phyloP scores from a whole-genome alignment of 495 filamentous ascomycete genomes.

The Penicillium chermesinum region DNA sequence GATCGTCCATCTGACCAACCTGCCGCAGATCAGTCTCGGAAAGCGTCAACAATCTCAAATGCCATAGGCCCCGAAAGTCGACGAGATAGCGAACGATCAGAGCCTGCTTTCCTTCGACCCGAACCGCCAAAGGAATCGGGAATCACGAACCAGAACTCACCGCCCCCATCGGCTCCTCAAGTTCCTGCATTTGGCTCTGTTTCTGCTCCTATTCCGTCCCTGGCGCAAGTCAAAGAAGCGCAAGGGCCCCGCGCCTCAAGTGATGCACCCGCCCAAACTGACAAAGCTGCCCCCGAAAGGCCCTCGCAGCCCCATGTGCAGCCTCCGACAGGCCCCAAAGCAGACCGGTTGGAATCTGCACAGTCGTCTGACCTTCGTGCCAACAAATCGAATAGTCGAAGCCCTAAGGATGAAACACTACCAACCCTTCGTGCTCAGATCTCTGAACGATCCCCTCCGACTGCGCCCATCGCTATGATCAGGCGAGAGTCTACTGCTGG shows the following conservation, averaged over 20 bases:
- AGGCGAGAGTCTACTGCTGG: slow-evolving; percentile 21
- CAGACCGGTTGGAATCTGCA: slow-evolving; percentile 25
- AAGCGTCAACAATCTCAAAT: slow-evolving; percentile 33
- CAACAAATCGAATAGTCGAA: slow-evolving; percentile 13
- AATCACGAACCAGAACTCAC: slow-evolving; percentile 42
- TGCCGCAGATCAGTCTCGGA: slow-evolving; percentile 27
- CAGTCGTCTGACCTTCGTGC: slow-evolving; percentile 17
- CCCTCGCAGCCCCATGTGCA: slow-evolving; percentile 19
- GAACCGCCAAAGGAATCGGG: slow-evolving; percentile 39
- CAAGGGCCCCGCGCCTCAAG: slow-evolving; percentile 40
- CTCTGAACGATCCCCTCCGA: slow-evolving; percentile 36
- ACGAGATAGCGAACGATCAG: slow-evolving; percentile 40
- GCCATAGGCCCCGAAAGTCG: slow-evolving; percentile 26
- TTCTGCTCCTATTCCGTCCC: slow-evolving; percentile 26
- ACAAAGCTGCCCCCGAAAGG: slow-evolving; percentile 24
- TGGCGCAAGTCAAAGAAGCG: slow-evolving; percentile 25
- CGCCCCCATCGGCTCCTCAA: slow-evolving; percentile 73
- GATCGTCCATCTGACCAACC: slow-evolving; percentile 23
- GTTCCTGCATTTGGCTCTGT: slow-evolving; percentile 77
- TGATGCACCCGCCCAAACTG: slow-evolving; percentile 26
- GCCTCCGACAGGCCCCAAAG: slow-evolving; percentile 40
- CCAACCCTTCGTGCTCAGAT: slow-evolving; percentile 7
- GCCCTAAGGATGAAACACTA: slow-evolving; percentile 11
- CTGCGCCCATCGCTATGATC: slow-evolving; percentile 39
- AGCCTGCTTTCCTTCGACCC: slow-evolving; percentile 28